phyloP scores from a whole-genome alignment of 805 yeast genomes.

The baker's yeast (Saccharomyces cerevisiae) region DNA sequence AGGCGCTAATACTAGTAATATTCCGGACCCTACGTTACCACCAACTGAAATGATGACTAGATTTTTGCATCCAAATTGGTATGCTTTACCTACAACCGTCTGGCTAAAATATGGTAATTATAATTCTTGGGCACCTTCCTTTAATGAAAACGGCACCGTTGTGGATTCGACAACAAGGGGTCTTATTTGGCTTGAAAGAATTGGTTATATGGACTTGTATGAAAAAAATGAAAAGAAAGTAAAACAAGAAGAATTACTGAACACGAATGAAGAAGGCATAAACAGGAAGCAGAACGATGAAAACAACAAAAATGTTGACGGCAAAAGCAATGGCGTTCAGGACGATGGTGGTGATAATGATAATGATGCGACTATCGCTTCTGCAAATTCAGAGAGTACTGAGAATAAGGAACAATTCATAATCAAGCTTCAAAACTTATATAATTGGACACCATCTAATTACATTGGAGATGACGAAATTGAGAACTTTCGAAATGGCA shows the following conservation, averaged over 20 bases:
- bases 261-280: constrained; percentile 2
- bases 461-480: constrained; percentile 45
- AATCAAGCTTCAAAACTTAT: constrained; percentile 35
- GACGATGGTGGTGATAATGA: neutral
- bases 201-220: constrained; percentile 37
- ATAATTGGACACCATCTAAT: constrained; percentile 44
- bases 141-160: constrained; percentile 51
- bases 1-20: constrained; percentile 37
- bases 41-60: constrained; percentile 48
- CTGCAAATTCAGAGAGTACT: neutral
- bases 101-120: constrained; percentile 51
- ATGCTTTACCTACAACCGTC: constrained; percentile 51
- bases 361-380: neutral
- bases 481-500: constrained; percentile 37
- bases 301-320: neutral
- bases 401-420: constrained; percentile 3
- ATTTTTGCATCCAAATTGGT: constrained; percentile 56
- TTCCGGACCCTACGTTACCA: constrained; percentile 43
- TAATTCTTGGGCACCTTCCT: constrained; percentile 56
- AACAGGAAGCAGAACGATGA: constrained; percentile 1
- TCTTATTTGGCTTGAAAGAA: constrained; percentile 45
- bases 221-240: constrained; percentile 8
- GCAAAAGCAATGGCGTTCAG: neutral
- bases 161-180: constrained; percentile 45
- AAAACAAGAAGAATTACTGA: constrained; percentile 7